Evolutionary conservation across 23 red algal species (phyloP).

Genomic region (Gracilaria caudata): DNA sequence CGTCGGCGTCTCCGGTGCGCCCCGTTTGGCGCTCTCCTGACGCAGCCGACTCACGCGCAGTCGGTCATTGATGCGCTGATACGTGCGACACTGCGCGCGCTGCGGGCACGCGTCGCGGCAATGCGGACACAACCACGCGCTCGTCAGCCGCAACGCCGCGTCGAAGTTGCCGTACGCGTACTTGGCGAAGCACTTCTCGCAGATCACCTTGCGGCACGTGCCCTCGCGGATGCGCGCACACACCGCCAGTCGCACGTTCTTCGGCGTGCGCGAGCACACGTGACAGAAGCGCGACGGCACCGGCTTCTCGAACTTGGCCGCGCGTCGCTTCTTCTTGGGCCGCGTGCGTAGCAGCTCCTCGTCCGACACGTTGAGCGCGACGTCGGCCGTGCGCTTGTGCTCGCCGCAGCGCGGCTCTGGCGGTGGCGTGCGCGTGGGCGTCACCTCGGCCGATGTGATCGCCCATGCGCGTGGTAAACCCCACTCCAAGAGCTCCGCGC

Average conservation of each 20-base stretch:
- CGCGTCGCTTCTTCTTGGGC: constrained; percentile 58
- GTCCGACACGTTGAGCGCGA: constrained; percentile 9
- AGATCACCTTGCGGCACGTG: constrained; percentile 65
- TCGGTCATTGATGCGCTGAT: constrained; percentile 61
- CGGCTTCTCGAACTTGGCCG: constrained; percentile 59
- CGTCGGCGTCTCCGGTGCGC: background rate
- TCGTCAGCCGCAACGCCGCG: background rate
- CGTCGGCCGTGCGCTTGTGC: background rate
- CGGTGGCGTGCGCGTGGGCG: too few relatives aligned
- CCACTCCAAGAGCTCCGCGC: background rate
- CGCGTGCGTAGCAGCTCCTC: constrained; percentile 32
- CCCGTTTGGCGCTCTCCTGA: constrained; percentile 9
- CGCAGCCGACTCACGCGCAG: constrained; percentile 28
- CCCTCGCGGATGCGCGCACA: constrained; percentile 43
- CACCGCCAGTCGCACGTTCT: constrained; percentile 51
- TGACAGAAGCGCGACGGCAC: constrained; percentile 66
- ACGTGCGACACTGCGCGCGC: constrained; percentile 70
- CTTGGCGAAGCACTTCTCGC: constrained; percentile 63
- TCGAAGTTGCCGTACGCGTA: constrained; percentile 41
- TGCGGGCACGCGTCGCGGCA: constrained; percentile 51
- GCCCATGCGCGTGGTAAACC: too few relatives aligned
- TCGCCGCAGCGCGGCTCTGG: background rate
- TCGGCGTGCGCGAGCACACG: constrained; percentile 62
- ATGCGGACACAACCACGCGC: constrained; percentile 55
- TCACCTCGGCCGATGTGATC: too few relatives aligned